A percentile compares a stretch with the other conserved stretches of the same genome.
These are phyloP conservation scores for Taphrina pruni DNA, from an alignment of 1,139 yeast species.

Conservation along the genomic window DNA sequence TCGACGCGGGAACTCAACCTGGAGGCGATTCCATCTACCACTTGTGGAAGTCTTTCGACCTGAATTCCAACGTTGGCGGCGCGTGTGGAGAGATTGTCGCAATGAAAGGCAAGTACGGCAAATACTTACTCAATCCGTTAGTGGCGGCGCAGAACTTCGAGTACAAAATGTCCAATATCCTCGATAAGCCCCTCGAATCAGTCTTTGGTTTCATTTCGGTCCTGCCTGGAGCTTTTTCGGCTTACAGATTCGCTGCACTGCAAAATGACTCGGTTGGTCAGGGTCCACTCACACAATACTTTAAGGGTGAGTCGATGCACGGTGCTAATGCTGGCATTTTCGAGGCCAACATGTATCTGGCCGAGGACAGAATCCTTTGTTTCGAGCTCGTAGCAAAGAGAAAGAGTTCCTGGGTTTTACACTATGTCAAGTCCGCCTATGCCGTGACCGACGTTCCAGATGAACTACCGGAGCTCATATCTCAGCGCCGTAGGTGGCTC, in stretches of 20 bases:
- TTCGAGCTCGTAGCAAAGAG: constrained; percentile 80
- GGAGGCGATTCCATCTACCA: constrained; percentile 73
- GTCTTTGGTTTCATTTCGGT: constrained; percentile 83
- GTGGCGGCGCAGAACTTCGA: constrained; percentile 87
- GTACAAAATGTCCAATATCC: constrained; percentile 78
- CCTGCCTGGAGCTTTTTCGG: constrained; percentile 87
- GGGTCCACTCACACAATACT: constrained; percentile 78
- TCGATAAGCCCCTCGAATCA: constrained; percentile 83
- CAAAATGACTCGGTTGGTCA: constrained; percentile 65
- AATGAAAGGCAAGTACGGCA: constrained; percentile 64
- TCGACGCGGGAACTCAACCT: constrained; percentile 84
- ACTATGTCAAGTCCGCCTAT: constrained; percentile 74
- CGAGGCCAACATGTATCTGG: constrained; percentile 82
- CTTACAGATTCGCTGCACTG: constrained; percentile 74
- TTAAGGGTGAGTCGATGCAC: constrained; percentile 77
- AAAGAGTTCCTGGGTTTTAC: constrained; percentile 64
- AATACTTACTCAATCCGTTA: constrained; percentile 68
- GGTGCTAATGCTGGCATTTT: constrained; percentile 67
- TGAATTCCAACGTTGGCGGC: constrained; percentile 76
- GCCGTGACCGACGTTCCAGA: constrained; percentile 89
- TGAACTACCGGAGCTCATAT: constrained; percentile 68
- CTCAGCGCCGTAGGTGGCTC: constrained; percentile 83
- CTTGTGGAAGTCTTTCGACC: constrained; percentile 73
- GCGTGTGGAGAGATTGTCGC: constrained; percentile 87
- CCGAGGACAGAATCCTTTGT: constrained; percentile 83